These are phyloP conservation scores for Candida tetrigidarum DNA, from an alignment of 1,139 yeast species.

Conservation along the genomic window DNA sequence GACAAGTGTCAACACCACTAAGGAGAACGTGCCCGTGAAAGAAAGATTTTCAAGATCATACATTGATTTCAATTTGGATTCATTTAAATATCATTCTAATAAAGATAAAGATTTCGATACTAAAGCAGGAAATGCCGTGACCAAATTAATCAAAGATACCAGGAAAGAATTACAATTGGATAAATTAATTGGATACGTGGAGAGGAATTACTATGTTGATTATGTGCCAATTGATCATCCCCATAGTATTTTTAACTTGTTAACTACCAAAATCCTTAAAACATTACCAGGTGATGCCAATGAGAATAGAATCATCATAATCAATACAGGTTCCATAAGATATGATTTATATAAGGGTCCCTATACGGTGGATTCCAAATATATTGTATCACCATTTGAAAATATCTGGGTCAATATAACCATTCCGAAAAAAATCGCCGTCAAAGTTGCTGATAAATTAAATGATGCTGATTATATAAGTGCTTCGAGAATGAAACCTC, in stretches of 20 bases:
- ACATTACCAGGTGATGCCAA: conserved; percentile 36
- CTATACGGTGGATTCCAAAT: conserved; percentile 80
- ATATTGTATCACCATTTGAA: conserved; percentile 83
- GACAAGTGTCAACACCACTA: conserved; percentile 55
- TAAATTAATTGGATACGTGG: conserved; percentile 64
- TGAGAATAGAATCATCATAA: conserved; percentile 61
- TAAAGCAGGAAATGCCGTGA: conserved; percentile 51
- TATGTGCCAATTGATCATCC: conserved; percentile 69
- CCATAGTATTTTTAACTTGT: conserved; percentile 61
- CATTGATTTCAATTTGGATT: conserved; percentile 76
- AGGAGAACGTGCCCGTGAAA: conserved; percentile 16
- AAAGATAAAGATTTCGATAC: conserved; percentile 44
- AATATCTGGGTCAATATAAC: conserved; percentile 74
- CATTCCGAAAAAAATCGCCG: conserved; percentile 56
- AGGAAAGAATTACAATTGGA: conserved; percentile 60
- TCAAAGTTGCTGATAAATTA: conserved; percentile 48
- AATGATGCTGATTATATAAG: conserved; percentile 55
- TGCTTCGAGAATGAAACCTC: conserved; percentile 25
- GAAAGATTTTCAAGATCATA: conserved; percentile 60
- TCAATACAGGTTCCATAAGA: conserved; percentile 89
- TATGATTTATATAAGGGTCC: conserved; percentile 89
- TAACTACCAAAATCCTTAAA: conserved; percentile 63
- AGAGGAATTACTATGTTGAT: conserved; percentile 64
- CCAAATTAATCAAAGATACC: conserved; percentile 45
- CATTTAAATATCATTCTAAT: conserved; percentile 68